A percentile compares a stretch with the other conserved stretches of the same genome.
Evolutionary conservation across 192 early-diverging fungal genomes (phyloP).

Genomic region (Kickxella alabastrina): DNA sequence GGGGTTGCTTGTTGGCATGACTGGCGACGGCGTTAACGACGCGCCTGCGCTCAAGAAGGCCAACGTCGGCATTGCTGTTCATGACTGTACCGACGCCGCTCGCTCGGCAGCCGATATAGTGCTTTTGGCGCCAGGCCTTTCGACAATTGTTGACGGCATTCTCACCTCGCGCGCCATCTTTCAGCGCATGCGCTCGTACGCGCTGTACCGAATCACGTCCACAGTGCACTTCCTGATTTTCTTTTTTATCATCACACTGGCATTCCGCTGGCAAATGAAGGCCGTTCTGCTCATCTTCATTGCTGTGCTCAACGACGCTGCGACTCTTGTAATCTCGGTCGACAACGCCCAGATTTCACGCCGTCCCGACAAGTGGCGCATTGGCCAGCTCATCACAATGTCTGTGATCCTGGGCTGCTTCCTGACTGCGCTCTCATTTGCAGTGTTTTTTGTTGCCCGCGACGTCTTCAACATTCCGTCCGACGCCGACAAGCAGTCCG

Average conservation of each 20-base stretch:
- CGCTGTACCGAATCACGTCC: constrained; percentile 92
- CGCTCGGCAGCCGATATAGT: constrained; percentile 95
- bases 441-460: constrained; percentile 76
- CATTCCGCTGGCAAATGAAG: constrained; percentile 76
- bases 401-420: constrained; percentile 72
- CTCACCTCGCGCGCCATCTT: constrained; percentile 88
- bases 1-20: constrained; percentile 87
- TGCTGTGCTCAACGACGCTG: constrained; percentile 88
- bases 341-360: constrained; percentile 91
- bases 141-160: constrained; percentile 91
- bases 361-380: constrained; percentile 90
- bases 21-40: constrained; percentile 97
- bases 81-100: constrained; percentile 94
- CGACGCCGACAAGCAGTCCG: constrained; percentile 40
- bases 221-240: constrained; percentile 95
- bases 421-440: constrained; percentile 75
- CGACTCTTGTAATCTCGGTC: constrained; percentile 86
- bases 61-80: constrained; percentile 95
- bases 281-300: constrained; percentile 82
- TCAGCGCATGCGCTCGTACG: constrained; percentile 92
- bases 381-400: constrained; percentile 84
- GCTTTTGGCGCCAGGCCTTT: constrained; percentile 80
- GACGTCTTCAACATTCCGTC: constrained; percentile 56
- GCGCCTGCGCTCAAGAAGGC: constrained; percentile 97
- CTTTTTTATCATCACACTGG: constrained; percentile 88